phyloP scores from a whole-genome alignment of 768 basidiomycete species.

The Favolaschia claudopus region DNA sequence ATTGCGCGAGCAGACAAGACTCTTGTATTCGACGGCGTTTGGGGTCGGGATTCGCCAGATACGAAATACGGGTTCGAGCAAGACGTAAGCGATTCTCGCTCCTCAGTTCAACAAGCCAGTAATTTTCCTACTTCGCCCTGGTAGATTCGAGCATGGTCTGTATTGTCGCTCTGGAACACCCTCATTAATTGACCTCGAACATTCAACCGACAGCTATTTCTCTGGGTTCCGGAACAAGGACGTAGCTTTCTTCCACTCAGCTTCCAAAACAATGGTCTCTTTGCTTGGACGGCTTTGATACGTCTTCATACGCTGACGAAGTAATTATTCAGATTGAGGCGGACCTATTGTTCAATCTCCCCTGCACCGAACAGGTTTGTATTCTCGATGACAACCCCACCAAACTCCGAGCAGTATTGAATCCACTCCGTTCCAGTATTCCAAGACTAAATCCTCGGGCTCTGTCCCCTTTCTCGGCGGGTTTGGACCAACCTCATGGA shows the following conservation, averaged over 20 bases:
- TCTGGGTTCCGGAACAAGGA: slow-evolving; percentile 80
- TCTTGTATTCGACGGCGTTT: slow-evolving; percentile 71
- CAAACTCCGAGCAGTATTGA: neutral
- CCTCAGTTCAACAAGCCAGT: neutral
- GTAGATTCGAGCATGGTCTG: slow-evolving; percentile 60
- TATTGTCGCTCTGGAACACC: neutral
- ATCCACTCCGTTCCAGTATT: slow-evolving; percentile 40
- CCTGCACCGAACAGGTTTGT: slow-evolving; percentile 74
- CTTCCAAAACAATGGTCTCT: slow-evolving; percentile 71
- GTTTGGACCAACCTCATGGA: slow-evolving; percentile 45
- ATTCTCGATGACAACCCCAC: neutral
- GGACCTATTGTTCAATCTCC: slow-evolving; percentile 86
- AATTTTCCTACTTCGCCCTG: neutral
- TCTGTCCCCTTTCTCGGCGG: slow-evolving; percentile 33
- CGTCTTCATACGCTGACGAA: neutral
- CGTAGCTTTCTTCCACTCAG: slow-evolving; percentile 80
- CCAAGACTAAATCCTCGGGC: slow-evolving; percentile 41
- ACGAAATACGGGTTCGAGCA: slow-evolving; percentile 85
- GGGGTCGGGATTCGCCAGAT: slow-evolving; percentile 68
- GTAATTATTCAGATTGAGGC: slow-evolving; percentile 51
- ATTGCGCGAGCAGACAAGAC: slow-evolving; percentile 56
- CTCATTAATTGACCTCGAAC: neutral
- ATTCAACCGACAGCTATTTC: slow-evolving; percentile 59
- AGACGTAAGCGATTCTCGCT: slow-evolving; percentile 46
- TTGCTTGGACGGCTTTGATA: neutral